Base-by-base conservation (phyloP, 345 rosid genomes). In the Euphorbia pulcherrima region DNA sequence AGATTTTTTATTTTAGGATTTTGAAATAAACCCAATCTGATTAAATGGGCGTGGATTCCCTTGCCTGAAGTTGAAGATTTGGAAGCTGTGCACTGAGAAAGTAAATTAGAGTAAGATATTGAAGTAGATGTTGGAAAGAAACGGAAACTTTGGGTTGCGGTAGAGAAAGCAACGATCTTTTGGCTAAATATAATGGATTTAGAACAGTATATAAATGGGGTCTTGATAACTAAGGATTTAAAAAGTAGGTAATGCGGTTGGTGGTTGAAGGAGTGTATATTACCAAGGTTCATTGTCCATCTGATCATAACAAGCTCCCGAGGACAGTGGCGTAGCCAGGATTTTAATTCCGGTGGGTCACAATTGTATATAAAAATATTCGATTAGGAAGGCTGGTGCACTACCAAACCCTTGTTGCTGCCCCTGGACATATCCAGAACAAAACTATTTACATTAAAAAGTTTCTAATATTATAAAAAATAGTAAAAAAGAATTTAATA, bases 31-130 rank as follows among this genome's bases (percentile, higher is more conserved):
- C 79, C 85, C 11, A 74, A 17, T 71, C 66, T 63, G 66, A 77
- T 66, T n/a, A 84, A 5, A 64, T 29, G 85, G 68, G 80, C 72
- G 74, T 85, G 92, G 68, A 76, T 78, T 70, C 71, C 75, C 70
- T 62, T 63, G 66, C 80, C 86, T 13, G 60, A 68, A 51, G 64
- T 63, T 23, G 80, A 56, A 23, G 78, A 80, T 74, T 83, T 85
- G 35, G 80, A 79, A 44, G 73, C 68, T 20, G 77, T 75, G 68
- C 83, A 83, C 74, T 75, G 74, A 0, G 83, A 77, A 2, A 87
- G 62, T 46, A 83, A 85, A 40, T 75, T 80, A 26, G 81, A 70
- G 77, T 50, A 75, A 7, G 66, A 33, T 9, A 61, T 44, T 33
- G 77, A 61, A 65, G 65, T 41, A 30, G 78, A 67, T 0, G 58